Conservation (phyloP, 192 early-diverging fungal genomes). For the Entophlyctis luteolus region DNA sequence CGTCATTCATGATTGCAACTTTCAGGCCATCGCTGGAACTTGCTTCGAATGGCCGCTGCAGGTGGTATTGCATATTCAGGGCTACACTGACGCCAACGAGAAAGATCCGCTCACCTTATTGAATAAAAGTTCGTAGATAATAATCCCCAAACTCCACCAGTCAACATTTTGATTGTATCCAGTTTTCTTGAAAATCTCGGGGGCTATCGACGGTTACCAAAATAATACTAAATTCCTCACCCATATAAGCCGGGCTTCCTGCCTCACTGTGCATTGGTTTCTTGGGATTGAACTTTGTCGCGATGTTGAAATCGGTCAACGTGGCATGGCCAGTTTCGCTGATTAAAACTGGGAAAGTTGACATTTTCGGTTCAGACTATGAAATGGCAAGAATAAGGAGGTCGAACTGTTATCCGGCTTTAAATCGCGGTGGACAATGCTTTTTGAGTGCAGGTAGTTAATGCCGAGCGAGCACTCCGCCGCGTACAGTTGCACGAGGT, state of each 20-base stretch:
- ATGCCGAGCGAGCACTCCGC: constrained; percentile 43
- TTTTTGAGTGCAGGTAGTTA: constrained; percentile 41
- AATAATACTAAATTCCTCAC: constrained; percentile 5
- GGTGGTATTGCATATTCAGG: neutral
- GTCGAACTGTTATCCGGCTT: constrained; percentile 12
- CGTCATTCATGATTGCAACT: constrained; percentile 65
- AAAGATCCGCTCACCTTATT: no score
- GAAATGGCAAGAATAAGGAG: neutral
- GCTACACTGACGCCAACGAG: neutral
- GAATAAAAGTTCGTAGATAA: constrained; percentile 71
- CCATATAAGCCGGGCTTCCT: constrained; percentile 90
- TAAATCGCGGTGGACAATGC: constrained; percentile 52
- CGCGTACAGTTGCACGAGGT: constrained; percentile 38
- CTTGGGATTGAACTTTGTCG: constrained; percentile 63
- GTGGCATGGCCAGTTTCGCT: constrained; percentile 80
- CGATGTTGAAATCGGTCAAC: constrained; percentile 96
- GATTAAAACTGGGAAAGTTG: constrained; percentile 67
- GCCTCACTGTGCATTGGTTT: constrained; percentile 76
- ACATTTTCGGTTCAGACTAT: constrained; percentile 56
- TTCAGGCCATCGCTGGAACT: constrained; percentile 69
- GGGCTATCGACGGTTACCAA: constrained; percentile 23
- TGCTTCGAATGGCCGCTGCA: constrained; percentile 73
- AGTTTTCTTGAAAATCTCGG: constrained; percentile 44
- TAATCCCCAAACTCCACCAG: constrained; percentile 83
- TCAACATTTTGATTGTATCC: constrained; percentile 53